A percentile compares a stretch with the other conserved stretches of the same genome.
Conservation (phyloP, 208 protist genomes). For the Trypanosoma mega region DNA sequence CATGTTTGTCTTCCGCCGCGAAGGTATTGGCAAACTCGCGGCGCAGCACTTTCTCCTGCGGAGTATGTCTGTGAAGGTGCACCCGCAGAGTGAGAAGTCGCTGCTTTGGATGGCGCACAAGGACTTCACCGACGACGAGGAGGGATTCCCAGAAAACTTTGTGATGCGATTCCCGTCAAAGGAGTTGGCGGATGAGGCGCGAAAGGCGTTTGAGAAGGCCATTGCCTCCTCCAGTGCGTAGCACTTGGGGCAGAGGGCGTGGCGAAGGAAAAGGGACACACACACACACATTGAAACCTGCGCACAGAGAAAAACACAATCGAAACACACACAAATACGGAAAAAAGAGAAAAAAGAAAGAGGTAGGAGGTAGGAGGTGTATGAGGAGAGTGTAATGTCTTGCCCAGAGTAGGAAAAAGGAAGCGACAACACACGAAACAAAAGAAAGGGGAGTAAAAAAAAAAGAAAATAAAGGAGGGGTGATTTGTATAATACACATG, state of each 20-base stretch:
- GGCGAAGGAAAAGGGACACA: neutral
- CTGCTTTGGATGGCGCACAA: constrained; percentile 75
- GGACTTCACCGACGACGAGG: constrained; percentile 88
- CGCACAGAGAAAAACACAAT: too few relatives aligned
- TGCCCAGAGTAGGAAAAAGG: too few relatives aligned
- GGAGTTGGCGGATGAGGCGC: constrained; percentile 58
- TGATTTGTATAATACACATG: too few relatives aligned
- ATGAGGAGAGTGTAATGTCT: too few relatives aligned
- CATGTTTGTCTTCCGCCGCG: constrained; percentile 90
- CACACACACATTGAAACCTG: too few relatives aligned
- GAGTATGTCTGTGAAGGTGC: constrained; percentile 66
- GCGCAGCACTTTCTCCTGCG: constrained; percentile 86
- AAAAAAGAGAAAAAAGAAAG: too few relatives aligned
- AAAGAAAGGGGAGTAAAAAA: too few relatives aligned
- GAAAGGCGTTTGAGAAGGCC: constrained; percentile 62
- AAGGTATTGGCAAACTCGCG: constrained; percentile 82
- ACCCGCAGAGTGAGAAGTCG: constrained; percentile 74
- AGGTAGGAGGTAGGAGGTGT: too few relatives aligned
- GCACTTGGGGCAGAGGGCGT: neutral
- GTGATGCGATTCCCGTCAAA: constrained; percentile 69
- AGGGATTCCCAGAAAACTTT: constrained; percentile 86
- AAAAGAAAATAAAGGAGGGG: too few relatives aligned
- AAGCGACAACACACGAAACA: too few relatives aligned
- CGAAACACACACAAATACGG: too few relatives aligned
- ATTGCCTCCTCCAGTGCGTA: constrained; percentile 42